Percentiles rank a stretch among this genome's conserved stretches.
These are phyloP conservation scores for Xylariomycetidae sp. DNA, from an alignment of 2,329 filamentous ascomycete genomes.

Conservation along the genomic window DNA sequence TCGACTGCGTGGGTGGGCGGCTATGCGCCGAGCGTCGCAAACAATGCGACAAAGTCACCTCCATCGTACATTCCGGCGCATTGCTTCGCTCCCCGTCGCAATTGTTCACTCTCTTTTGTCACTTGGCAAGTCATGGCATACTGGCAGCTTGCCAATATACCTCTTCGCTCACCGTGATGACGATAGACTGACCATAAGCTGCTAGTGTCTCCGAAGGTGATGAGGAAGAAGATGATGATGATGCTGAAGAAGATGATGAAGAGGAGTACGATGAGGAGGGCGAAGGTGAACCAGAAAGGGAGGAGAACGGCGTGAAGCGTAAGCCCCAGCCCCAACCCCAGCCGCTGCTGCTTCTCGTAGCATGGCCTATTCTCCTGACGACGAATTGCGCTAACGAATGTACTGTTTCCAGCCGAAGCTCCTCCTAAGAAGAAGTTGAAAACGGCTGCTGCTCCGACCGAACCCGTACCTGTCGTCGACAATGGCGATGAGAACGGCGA, in stretches of 20 bases:
- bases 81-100: conserved; percentile 6
- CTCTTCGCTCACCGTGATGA: too few relatives aligned
- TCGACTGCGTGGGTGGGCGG: too few relatives aligned
- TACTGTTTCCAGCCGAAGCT: conserved; percentile 14
- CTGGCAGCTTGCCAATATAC: too few relatives aligned
- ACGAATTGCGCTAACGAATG: too few relatives aligned
- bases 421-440: conserved; percentile 29
- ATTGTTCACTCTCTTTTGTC: neutral
- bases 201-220: conserved; percentile 26
- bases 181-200: too few relatives aligned
- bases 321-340: conserved; percentile 11
- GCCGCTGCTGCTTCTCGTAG: too few relatives aligned
- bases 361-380: too few relatives aligned
- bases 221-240: conserved; percentile 27
- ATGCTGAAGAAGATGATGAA: conserved; percentile 27
- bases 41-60: conserved; percentile 14
- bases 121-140: too few relatives aligned
- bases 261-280: conserved; percentile 25
- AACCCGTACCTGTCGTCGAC: conserved; percentile 18
- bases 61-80: conserved; percentile 6
- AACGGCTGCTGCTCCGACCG: conserved; percentile 16
- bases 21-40: conserved; percentile 9
- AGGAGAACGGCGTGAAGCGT: conserved; percentile 27
- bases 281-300: conserved; percentile 24
- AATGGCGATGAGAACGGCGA: conserved; percentile 20